Evolutionary conservation across 2,329 filamentous ascomycete species (phyloP), one percentile per base, ranked within the genome.

Genomic region (Anthostomella pinea): DNA sequence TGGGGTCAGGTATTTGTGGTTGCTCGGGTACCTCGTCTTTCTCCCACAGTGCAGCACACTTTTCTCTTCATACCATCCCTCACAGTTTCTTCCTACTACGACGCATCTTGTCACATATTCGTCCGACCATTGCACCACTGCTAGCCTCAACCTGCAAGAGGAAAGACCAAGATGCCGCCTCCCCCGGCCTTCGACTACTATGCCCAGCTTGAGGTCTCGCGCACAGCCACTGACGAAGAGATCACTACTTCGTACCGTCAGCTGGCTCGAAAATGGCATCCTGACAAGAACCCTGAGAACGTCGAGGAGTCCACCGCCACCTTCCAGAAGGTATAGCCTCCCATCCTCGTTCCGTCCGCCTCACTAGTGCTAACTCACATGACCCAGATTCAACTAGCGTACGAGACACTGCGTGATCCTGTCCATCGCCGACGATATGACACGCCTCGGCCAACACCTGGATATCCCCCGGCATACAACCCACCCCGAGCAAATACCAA

Each of bases 231-330:
- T 2, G 4, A 24, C 0, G 22, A 46, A 8, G 46, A 60, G 4
- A 43, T 59, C 25, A 52, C 34, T 7, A 24, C 45, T 1, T 38
- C 53, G 7, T 58, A 54, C 33, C 47, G 46, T 6, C 47, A 46
- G 2, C 20, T 58, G 6, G 55, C 51, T 4, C 39, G 26, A 1
- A 31, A 51, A 3, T 39, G 54, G n/a, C 52, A 59, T 22, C 54
- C 54, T 1, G 53, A 60, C 27, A 54, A 46, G 39, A 57, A 58
- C 24, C 51, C 41, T 2, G 30, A 33, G 3, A 44, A 51, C 10
- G 10, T 30, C 1, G 42, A 48, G 20, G 43, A 39, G 11, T 51
- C 55, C 2, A 58, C 55, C 0, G 35, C 16, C 6, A 33, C 26
- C 4, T 60, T 59, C 24, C 53, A 58, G 26, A 44, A 40, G 32